Percentiles rank a stretch among this genome's conserved stretches.
phyloP scores from a whole-genome alignment of 2,329 filamentous ascomycete genomes.

The Orbilia blumenaviensis region DNA sequence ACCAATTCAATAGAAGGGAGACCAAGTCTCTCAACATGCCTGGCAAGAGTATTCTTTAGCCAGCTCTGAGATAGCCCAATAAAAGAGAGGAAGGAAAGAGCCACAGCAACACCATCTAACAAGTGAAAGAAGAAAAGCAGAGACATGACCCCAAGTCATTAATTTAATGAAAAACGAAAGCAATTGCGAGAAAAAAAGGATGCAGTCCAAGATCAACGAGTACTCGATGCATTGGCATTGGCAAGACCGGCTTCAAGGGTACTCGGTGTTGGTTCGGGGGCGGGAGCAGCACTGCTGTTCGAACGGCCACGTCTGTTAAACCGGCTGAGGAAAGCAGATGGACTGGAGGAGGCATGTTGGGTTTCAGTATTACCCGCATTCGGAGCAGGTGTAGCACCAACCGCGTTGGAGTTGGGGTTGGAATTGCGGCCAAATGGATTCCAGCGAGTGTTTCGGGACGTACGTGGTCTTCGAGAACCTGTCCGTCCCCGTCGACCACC shows the following conservation, averaged over 20 bases:
- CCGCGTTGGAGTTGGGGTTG: neutral
- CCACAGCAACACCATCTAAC: slow-evolving; percentile 52
- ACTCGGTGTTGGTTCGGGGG: slow-evolving; percentile 51
- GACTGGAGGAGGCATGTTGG: slow-evolving; percentile 15
- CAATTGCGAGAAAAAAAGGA: slow-evolving; percentile 5
- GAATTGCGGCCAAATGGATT: slow-evolving; percentile 26
- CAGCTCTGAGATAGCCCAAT: slow-evolving; percentile 35
- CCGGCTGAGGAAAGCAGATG: slow-evolving; percentile 11
- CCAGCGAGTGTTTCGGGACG: slow-evolving; percentile 40
- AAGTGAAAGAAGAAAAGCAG: slow-evolving; percentile 49
- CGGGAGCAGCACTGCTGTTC: slow-evolving; percentile 17
- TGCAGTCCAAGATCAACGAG: slow-evolving; percentile 41
- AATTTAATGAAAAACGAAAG: slow-evolving; percentile 42
- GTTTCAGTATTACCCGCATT: slow-evolving; percentile 7
- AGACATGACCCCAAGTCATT: slow-evolving; percentile 30
- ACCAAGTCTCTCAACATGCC: slow-evolving; percentile 12
- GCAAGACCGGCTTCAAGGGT: slow-evolving; percentile 55
- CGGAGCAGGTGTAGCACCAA: neutral
- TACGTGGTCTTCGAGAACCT: slow-evolving; percentile 14
- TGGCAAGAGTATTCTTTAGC: slow-evolving; percentile 42
- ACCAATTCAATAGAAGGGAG: slow-evolving; percentile 44
- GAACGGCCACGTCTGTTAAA: slow-evolving; percentile 38
- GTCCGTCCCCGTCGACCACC: neutral
- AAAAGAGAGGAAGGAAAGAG: slow-evolving; percentile 25
- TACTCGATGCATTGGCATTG: slow-evolving; percentile 41